A percentile compares a stretch with the other conserved stretches of the same genome.
These are phyloP conservation scores for Trichomonascaceae sp. DNA, from an alignment of 1,139 yeast species.

Conservation along the genomic window DNA sequence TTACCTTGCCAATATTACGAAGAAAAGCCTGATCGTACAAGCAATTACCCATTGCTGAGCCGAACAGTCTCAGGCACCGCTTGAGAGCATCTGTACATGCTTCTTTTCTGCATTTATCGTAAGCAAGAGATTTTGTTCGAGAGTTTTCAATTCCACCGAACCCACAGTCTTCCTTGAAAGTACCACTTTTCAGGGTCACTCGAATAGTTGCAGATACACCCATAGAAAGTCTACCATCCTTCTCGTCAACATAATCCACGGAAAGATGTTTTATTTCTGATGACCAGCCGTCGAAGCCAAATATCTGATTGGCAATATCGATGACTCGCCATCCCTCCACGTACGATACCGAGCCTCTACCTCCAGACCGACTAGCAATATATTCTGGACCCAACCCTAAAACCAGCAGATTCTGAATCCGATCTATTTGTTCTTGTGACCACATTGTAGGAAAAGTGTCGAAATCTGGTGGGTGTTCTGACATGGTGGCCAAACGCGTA, in stretches of 20 bases:
- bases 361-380: conserved; percentile 72
- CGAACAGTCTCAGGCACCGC: conserved; percentile 69
- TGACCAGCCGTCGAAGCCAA: conserved; percentile 66
- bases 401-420: conserved; percentile 23
- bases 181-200: conserved; percentile 64
- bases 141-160: conserved; percentile 68
- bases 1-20: conserved; percentile 45
- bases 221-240: conserved; percentile 42
- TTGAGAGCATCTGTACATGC: conserved; percentile 76
- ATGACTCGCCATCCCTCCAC: conserved; percentile 44
- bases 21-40: conserved; percentile 57
- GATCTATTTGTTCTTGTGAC: conserved; percentile 17
- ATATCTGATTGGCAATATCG: conserved; percentile 53
- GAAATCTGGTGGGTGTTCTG: background rate
- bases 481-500: background rate
- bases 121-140: conserved; percentile 56
- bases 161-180: conserved; percentile 73
- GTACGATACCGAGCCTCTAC: conserved; percentile 36
- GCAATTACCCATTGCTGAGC: conserved; percentile 72
- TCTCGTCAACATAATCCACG: conserved; percentile 29
- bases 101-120: conserved; percentile 70
- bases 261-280: conserved; percentile 39
- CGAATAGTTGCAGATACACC: conserved; percentile 63
- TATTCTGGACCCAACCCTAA: conserved; percentile 76
- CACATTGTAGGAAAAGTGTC: conserved; percentile 10